phyloP scores from a whole-genome alignment of 495 filamentous ascomycete species.

The Oleoguttula mirabilis region DNA sequence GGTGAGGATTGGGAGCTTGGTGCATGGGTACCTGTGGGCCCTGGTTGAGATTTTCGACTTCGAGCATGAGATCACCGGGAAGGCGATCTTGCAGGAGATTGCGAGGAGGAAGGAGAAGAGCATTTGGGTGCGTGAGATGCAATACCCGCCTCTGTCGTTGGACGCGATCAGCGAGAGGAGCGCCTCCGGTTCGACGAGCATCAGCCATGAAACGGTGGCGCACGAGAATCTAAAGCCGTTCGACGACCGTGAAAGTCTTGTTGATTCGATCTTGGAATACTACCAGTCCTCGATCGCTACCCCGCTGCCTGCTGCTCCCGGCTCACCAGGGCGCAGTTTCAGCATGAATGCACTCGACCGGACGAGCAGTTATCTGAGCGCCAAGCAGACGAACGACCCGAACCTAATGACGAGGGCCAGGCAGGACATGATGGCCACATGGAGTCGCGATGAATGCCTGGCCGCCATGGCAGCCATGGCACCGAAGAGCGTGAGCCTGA shows the following conservation, averaged over 20 bases:
- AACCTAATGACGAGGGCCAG: constrained; percentile 42
- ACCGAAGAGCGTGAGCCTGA: constrained; percentile 55
- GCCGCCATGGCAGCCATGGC: constrained; percentile 54
- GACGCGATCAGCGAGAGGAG: constrained; percentile 32
- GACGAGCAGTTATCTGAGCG: constrained; percentile 1
- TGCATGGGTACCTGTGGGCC: constrained; percentile 77
- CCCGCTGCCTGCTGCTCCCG: constrained; percentile 47
- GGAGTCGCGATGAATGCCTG: constrained; percentile 62
- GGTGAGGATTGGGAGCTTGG: constrained; percentile 66
- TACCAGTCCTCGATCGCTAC: constrained; percentile 59
- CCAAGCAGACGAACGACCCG: constrained; percentile 8
- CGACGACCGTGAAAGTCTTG: constrained; percentile 50
- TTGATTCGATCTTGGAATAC: constrained; percentile 56
- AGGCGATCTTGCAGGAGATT: constrained; percentile 63
- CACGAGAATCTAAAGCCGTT: constrained; percentile 43
- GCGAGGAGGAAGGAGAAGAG: constrained; percentile 53
- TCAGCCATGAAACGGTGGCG: constrained; percentile 40
- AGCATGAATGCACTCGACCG: constrained; percentile 7
- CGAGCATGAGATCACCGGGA: constrained; percentile 51
- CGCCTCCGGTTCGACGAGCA: constrained; percentile 36
- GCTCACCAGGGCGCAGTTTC: constrained; percentile 10
- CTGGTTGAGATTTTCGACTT: constrained; percentile 68
- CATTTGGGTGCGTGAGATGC: constrained; percentile 63
- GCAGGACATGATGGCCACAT: constrained; percentile 63
- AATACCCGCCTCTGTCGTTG: constrained; percentile 41